phyloP scores from a whole-genome alignment of 2,329 filamentous ascomycete species.

The Blumeria hordei region DNA sequence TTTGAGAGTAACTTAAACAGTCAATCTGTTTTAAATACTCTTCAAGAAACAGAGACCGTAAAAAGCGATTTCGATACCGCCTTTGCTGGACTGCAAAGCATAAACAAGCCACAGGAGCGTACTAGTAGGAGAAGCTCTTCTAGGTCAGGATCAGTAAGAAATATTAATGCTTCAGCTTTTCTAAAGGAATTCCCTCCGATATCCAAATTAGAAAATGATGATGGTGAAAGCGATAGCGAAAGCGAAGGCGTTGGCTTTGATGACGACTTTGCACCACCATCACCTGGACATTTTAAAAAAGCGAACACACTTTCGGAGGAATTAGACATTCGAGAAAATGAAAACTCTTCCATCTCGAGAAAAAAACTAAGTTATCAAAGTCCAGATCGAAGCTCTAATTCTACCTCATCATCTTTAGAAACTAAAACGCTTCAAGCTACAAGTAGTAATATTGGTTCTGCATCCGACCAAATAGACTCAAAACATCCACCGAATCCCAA shows the following conservation, averaged over 20 bases:
- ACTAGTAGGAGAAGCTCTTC: slow-evolving; percentile 19
- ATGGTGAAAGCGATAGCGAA: slow-evolving; percentile 65
- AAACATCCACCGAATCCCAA: not conserved
- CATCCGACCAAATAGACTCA: not conserved
- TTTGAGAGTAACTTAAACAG: slow-evolving; percentile 13
- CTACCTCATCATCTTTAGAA: not conserved
- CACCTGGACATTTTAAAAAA: slow-evolving; percentile 13
- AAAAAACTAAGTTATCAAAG: not conserved
- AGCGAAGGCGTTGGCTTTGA: slow-evolving; percentile 70
- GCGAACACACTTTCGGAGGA: slow-evolving; percentile 3
- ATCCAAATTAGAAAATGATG: slow-evolving; percentile 47
- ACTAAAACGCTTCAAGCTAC: not conserved
- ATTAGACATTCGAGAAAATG: not conserved
- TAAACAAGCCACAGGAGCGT: slow-evolving; percentile 25
- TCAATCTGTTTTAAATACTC: slow-evolving; percentile 20
- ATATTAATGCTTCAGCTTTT: slow-evolving; percentile 25
- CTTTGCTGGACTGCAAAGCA: slow-evolving; percentile 45
- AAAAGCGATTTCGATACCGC: slow-evolving; percentile 72
- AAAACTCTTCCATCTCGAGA: too few species aligned
- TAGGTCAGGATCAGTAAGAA: slow-evolving; percentile 16
- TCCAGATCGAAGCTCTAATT: not conserved
- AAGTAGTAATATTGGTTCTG: not conserved
- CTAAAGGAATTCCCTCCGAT: slow-evolving; percentile 81
- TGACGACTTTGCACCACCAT: slow-evolving; percentile 61
- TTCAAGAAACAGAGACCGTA: slow-evolving; percentile 17